Base-by-base conservation (phyloP, 1,139 yeast genomes). In the Blastobotrys indianensis region DNA sequence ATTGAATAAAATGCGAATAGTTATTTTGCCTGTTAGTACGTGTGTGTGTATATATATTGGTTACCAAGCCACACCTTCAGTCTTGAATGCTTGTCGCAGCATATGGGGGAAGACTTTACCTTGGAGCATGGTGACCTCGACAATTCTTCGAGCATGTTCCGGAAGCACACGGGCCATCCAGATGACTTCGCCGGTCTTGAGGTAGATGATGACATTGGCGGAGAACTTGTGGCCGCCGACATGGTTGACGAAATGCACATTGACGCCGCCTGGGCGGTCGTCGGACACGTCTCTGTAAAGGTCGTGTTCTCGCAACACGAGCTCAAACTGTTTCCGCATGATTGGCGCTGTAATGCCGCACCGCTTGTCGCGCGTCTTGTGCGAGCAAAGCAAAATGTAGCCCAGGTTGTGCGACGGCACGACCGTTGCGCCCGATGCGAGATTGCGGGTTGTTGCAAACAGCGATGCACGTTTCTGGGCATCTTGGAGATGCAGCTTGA, bases 291-390 rank as follows among this genome's bases (percentile, higher is more conserved):
- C 97, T 57, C 97, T 74, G 56, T 78, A 77, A 23, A 84, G 66
- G 2, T 80, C 92, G 37, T 75, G 69, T 12, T 84, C 86, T 42
- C 94, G 72, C 36, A 88, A 69, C 56, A 83, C 76, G n/a, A 74
- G 61, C 44, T 86, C 94, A 65, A 90, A 76, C 55, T 85, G 86
- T 54, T 78, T 80, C 61, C 82, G 83, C 80, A 92, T 76, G 28
- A 87, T 75, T n/a, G 97, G 97, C 0, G 97, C 97, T 1, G 97
- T 86, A 38, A 87, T 69, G 32, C 96, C 97, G 67, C 98, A 92
- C 51, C 94, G 73, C 63, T 87, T 90, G 63, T 92, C 98, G 63
- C 97, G 79, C 4, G 94, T 86, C 42, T 75, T 72, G 64, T 92
- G 98, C 0, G 97, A 88, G 59, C 98, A 92, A 40, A 92, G 65